phyloP scores from a whole-genome alignment of 2,329 filamentous ascomycete species.

The Herpotrichia juniperi region DNA sequence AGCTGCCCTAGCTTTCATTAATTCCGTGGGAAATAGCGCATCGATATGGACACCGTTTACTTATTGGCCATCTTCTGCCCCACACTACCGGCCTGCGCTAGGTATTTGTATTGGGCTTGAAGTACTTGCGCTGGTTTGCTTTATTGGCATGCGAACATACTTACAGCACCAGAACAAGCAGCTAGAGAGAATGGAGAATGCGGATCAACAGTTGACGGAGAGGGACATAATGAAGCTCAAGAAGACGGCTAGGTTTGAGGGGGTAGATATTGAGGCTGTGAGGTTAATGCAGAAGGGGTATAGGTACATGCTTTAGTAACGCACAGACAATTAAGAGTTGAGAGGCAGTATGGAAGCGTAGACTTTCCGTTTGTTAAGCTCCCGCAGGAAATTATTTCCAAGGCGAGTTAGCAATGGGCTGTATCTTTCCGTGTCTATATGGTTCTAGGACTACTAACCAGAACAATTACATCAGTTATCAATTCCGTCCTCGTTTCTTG shows the following conservation, averaged over 20 bases:
- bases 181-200: slow-evolving; percentile 58
- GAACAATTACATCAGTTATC: too few relatives aligned
- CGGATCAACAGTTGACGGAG: slow-evolving; percentile 52
- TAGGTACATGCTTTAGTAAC: slow-evolving; percentile 58
- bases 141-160: slow-evolving; percentile 21
- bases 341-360: too few relatives aligned
- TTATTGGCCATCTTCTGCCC: slow-evolving; percentile 30
- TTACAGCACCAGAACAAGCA: slow-evolving; percentile 54
- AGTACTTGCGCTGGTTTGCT: slow-evolving; percentile 20
- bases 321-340: too few relatives aligned
- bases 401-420: too few relatives aligned
- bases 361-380: too few relatives aligned
- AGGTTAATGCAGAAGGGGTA: slow-evolving; percentile 61
- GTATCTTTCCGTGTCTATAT: too few relatives aligned
- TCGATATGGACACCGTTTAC: slow-evolving; percentile 56
- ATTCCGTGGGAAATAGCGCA: slow-evolving; percentile 59
- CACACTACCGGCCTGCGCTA: slow-evolving; percentile 26
- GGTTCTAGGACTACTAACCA: too few relatives aligned
- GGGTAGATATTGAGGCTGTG: slow-evolving; percentile 56
- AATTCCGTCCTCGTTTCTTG: too few relatives aligned
- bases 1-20: slow-evolving; percentile 62
- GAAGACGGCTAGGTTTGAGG: slow-evolving; percentile 59
- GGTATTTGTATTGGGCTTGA: slow-evolving; percentile 29
- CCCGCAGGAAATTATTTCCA: too few relatives aligned
- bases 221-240: slow-evolving; percentile 55